Evolutionary conservation across 306 rosid genomes (phyloP), one percentile per base, ranked within the genome.

Genomic region (Dryas drummondii): DNA sequence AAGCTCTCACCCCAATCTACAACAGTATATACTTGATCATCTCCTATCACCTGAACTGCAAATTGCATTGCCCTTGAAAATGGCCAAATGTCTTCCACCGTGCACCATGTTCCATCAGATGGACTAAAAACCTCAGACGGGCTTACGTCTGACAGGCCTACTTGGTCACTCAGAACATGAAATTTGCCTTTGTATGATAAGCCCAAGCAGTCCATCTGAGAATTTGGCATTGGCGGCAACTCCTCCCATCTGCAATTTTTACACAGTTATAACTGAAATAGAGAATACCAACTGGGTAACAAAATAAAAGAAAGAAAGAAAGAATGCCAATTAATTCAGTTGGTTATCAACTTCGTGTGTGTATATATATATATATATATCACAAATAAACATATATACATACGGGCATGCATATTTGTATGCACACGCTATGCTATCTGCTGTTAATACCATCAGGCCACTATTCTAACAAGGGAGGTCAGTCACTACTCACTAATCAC

Each of bases 1-100:
- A 75, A 70, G 84, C 84, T 80, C 69, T 80, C 84, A 2, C 80
- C 84, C 84, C 77, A 80, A 57, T 80, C 84, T 11, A 80, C 84
- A 53, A 70, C 77, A 37, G 84, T 63, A 70, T 70, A 80, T 7
- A 80, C 73, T 61, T 19, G 73, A 70, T 76, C 57, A 22, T 63
- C 77, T 51, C 76, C 69, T 0, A 80, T 55, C 75, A 80, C 77
- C 73, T 75, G 80, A 54, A 71, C 80, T 19, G 84, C 84, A 70
- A 80, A 80, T 22, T 80, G 84, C 80, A 75, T 75, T 70, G 73
- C 69, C 74, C 84, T 80, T 6, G 84, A 70, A 56, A 80, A 75
- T 63, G 84, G 84, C 80, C 84, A 75, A 32, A 75, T 7, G 5
- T 80, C 84, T 19, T 70, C 80, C 54, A 75, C 51, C 0, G 77